Evolutionary conservation across 306 rosid genomes (phyloP).

Genomic region (Calophaca sinica): DNA sequence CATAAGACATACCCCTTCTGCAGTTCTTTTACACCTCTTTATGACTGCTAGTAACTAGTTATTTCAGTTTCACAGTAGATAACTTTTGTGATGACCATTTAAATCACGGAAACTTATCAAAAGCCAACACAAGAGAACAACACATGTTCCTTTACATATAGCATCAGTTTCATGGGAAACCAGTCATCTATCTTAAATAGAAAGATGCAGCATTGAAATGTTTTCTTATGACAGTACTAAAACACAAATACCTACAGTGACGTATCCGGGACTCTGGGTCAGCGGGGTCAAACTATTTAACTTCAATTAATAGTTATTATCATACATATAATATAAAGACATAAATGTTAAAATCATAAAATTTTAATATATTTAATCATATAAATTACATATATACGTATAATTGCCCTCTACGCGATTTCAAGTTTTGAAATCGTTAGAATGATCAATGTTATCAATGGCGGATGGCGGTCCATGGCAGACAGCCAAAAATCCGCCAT

Average conservation of each 20-base stretch:
- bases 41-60: conserved; percentile 19
- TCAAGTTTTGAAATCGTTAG: too few species aligned
- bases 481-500: too few species aligned
- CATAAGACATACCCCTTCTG: neutral
- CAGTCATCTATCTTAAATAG: conserved; percentile 2
- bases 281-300: too few species aligned
- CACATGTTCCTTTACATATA: neutral
- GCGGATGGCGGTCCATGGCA: too few species aligned
- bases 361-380: too few species aligned
- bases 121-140: conserved; percentile 26
- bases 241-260: neutral
- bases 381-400: too few species aligned
- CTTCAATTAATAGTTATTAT: too few species aligned
- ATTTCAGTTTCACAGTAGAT: conserved; percentile 24
- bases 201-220: neutral
- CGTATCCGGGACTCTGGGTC: too few species aligned
- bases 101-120: conserved; percentile 3
- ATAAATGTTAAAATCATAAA: too few species aligned
- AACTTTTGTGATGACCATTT: conserved; percentile 2
- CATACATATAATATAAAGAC: too few species aligned
- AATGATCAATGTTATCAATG: too few species aligned
- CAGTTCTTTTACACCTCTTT: conserved; percentile 8
- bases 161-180: neutral
- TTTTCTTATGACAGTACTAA: neutral
- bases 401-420: too few species aligned